Conservation (phyloP, 805 yeast genomes). For the Wickerhamiella parazyma region DNA sequence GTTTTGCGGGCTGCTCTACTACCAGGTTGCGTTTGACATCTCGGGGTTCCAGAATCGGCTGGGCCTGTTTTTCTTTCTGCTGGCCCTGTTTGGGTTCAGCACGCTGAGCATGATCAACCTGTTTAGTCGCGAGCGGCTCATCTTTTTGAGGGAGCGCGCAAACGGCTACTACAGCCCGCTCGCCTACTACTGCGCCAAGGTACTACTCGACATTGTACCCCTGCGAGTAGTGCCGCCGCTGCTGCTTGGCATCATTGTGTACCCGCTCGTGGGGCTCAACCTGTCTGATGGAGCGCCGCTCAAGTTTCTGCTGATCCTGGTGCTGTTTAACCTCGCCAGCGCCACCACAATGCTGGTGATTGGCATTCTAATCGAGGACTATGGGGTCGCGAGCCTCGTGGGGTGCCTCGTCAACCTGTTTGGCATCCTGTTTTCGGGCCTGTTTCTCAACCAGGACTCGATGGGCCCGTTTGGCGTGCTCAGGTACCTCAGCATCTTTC, state of each 20-base stretch:
- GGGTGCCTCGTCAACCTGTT: constrained; percentile 76
- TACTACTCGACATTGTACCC: constrained; percentile 85
- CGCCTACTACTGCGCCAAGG: constrained; percentile 73
- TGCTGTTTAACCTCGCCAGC: constrained; percentile 75
- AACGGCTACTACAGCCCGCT: constrained; percentile 85
- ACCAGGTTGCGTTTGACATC: constrained; percentile 71
- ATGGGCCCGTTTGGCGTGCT: constrained; percentile 41
- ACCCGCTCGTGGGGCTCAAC: constrained; percentile 82
- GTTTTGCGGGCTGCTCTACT: constrained; percentile 78
- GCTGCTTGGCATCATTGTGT: constrained; percentile 60
- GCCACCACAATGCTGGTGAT: constrained; percentile 74
- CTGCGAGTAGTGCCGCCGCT: constrained; percentile 87
- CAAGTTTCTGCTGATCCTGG: constrained; percentile 53
- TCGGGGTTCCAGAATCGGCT: constrained; percentile 93
- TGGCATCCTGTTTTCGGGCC: constrained; percentile 82
- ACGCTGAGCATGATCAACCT: constrained; percentile 85
- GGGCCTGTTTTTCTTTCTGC: constrained; percentile 81
- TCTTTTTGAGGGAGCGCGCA: constrained; percentile 84
- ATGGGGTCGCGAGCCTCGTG: constrained; percentile 81
- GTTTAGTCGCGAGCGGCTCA: constrained; percentile 75
- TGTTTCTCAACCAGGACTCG: constrained; percentile 74
- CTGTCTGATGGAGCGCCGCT: constrained; percentile 62
- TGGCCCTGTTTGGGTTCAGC: constrained; percentile 88
- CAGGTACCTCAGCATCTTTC: constrained; percentile 80
- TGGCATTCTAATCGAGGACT: constrained; percentile 76